phyloP scores from a whole-genome alignment of 2,329 filamentous ascomycete species.

The Pseudofabraea citricarpa region DNA sequence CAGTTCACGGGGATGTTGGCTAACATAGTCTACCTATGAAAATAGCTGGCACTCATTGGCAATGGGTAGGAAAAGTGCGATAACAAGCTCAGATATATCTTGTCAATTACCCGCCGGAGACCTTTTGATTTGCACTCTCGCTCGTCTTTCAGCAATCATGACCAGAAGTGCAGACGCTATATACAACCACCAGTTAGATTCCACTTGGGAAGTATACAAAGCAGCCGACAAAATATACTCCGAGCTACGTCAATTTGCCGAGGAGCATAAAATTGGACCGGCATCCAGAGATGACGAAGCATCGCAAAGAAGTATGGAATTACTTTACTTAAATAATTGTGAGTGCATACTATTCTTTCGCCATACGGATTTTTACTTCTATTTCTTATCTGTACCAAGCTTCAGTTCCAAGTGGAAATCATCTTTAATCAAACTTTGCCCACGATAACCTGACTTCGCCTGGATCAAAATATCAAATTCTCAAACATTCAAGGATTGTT shows the following conservation, averaged over 20 bases:
- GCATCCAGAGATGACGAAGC: neutral
- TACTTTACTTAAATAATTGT: neutral
- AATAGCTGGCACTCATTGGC: neutral
- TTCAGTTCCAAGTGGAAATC: too few species aligned
- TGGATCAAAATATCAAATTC: too few species aligned
- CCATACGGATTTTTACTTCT: too few species aligned
- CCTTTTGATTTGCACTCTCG: neutral
- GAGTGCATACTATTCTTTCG: neutral
- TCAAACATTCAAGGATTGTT: too few species aligned
- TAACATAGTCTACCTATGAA: too few species aligned
- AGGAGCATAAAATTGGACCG: neutral
- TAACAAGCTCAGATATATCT: neutral
- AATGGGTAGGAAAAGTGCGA: neutral
- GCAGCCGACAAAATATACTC: neutral
- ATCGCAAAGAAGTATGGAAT: neutral
- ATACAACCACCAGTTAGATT: neutral
- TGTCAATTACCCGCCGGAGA: neutral
- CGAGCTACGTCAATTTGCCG: neutral
- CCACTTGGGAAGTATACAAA: neutral
- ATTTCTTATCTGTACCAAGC: too few species aligned
- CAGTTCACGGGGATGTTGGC: too few species aligned
- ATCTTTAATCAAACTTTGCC: too few species aligned
- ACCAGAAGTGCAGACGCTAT: neutral
- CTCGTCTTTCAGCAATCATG: neutral
- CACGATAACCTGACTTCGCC: too few species aligned